Evolutionary conservation across 305 asterid species (phyloP).

Genomic region (Stenogyne calaminthoides): DNA sequence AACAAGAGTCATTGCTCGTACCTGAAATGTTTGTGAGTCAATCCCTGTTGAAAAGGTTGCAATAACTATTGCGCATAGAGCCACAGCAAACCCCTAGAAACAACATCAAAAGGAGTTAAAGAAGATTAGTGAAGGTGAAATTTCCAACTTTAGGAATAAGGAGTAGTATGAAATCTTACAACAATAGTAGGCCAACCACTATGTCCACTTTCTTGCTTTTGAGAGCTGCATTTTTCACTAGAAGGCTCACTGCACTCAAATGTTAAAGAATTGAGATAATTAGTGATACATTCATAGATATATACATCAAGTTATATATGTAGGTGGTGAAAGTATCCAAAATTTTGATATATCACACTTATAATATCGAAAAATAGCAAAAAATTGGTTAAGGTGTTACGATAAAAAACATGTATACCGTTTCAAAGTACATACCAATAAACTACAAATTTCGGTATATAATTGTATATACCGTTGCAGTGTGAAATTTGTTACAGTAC

Average conservation of each 20-base stretch:
- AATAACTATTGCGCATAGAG: constrained; percentile 75
- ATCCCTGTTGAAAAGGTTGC: constrained; percentile 96
- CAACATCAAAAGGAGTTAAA: not conserved
- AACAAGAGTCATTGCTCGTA: too few species aligned
- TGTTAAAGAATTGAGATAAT: not conserved
- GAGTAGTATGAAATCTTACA: constrained; percentile 44
- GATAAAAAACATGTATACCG: too few species aligned
- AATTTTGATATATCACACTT: too few species aligned
- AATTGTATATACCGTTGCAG: too few species aligned
- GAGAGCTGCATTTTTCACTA: constrained; percentile 76
- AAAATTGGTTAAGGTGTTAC: too few species aligned
- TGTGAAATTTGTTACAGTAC: too few species aligned
- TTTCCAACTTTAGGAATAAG: not conserved
- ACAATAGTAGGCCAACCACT: constrained; percentile 75
- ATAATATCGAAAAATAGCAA: too few species aligned
- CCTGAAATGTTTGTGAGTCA: constrained; percentile 92
- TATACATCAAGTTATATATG: too few species aligned
- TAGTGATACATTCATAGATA: not conserved
- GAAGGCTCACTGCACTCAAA: constrained; percentile 70
- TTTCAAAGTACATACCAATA: too few species aligned
- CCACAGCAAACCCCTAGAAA: constrained; percentile 73
- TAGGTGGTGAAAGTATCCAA: too few species aligned
- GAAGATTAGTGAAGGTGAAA: not conserved
- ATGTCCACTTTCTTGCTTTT: constrained; percentile 51
- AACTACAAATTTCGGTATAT: too few species aligned